A percentile compares a stretch with the other conserved stretches of the same genome.
phyloP scores from a whole-genome alignment of 768 basidiomycete species.

The Boletus edulis region DNA sequence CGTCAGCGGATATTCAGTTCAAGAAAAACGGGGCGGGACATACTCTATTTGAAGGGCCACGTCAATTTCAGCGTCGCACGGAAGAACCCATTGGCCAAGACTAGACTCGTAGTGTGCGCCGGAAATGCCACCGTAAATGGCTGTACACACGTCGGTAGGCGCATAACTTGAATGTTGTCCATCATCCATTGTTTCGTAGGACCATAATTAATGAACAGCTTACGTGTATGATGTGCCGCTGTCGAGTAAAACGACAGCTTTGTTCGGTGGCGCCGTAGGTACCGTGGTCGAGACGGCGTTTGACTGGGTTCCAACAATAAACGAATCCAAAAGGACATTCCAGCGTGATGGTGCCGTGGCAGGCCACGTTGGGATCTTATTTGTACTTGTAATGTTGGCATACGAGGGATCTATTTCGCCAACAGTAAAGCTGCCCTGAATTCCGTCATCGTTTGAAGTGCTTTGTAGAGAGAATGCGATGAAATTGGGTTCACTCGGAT shows the following conservation, averaged over 20 bases:
- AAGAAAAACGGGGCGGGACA: constrained; percentile 23
- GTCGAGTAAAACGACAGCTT: constrained; percentile 75
- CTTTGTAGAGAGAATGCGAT: constrained; percentile 76
- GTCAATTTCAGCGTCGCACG: constrained; percentile 72
- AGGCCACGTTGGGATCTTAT: constrained; percentile 74
- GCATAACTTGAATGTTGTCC: constrained; percentile 53
- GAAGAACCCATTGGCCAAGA: constrained; percentile 66
- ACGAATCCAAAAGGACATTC: constrained; percentile 73
- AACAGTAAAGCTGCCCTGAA: constrained; percentile 70
- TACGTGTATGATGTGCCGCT: constrained; percentile 82
- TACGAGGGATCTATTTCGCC: constrained; percentile 71
- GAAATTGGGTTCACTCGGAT: constrained; percentile 73
- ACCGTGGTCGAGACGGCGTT: constrained; percentile 55
- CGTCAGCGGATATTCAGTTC: constrained; percentile 11
- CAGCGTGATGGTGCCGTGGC: constrained; percentile 60
- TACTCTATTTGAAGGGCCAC: constrained; percentile 79
- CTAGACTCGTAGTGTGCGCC: constrained; percentile 57
- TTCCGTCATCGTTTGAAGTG: constrained; percentile 49
- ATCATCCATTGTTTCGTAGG: constrained; percentile 2
- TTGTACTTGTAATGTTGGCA: constrained; percentile 51
- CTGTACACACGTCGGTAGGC: constrained; percentile 57
- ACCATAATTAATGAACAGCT: constrained; percentile 23
- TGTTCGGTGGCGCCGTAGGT: constrained; percentile 56
- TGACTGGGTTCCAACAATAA: constrained; percentile 56
- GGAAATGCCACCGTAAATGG: constrained; percentile 65